Conservation (phyloP, 2,329 filamentous ascomycete genomes). For the Thelonectria rubi region DNA sequence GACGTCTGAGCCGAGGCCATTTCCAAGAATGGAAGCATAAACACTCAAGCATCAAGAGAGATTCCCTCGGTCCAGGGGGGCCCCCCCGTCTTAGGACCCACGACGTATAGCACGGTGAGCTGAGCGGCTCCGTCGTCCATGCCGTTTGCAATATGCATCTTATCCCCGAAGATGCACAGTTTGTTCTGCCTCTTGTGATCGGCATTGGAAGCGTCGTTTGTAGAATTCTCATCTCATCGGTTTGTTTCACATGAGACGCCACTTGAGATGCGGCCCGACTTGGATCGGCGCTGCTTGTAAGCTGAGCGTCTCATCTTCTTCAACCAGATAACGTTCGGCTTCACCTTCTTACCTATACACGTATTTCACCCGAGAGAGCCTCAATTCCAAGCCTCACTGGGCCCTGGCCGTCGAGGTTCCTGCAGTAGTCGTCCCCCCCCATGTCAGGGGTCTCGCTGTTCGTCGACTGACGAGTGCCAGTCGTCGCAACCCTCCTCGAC, state of each 20-base stretch:
- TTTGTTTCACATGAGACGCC: not conserved
- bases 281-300: no score
- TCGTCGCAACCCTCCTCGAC: slow-evolving; percentile 2
- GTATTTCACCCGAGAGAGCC: not conserved
- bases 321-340: no score
- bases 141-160: no score
- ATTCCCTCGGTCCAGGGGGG: not conserved
- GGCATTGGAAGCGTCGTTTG: not conserved
- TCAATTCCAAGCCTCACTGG: slow-evolving; percentile 3
- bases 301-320: no score
- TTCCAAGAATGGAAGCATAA: slow-evolving; percentile 18
- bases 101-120: not conserved
- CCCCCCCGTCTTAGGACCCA: not conserved
- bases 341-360: no score
- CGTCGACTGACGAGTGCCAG: slow-evolving; percentile 6
- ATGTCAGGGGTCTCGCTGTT: slow-evolving; percentile 14
- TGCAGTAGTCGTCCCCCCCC: slow-evolving; percentile 30
- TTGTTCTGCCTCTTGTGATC: no score
- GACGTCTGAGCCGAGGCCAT: not conserved
- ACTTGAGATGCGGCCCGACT: no score
- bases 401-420: slow-evolving; percentile 27
- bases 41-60: slow-evolving; percentile 8
- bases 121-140: not conserved
- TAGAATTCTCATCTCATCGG: not conserved
- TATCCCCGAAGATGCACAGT: not conserved